Base-by-base conservation (phyloP, 257 asterid species). In the Lavandula angustifolia region DNA sequence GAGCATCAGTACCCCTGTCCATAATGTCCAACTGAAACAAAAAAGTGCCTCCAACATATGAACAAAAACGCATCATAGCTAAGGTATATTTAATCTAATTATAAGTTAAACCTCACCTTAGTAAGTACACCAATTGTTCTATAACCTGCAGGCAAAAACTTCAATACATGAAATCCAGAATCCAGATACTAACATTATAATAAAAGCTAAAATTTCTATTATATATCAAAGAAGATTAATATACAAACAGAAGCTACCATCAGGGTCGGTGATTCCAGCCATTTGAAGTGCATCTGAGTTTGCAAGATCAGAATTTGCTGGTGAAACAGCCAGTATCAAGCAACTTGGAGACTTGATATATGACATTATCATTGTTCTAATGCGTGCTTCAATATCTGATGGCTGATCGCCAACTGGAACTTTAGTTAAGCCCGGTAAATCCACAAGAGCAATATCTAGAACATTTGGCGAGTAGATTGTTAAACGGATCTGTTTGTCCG, bases 331-430 rank as follows among this genome's bases (percentile, higher is more conserved):
- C 73, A 94, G 79, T 73, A 94, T 90, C 60, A 94, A 66, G 73
- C 97, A 89, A 71, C 85, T 81, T 49, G 80, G 87, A 35, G 60
- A 80, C 68, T 80, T 87, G 50, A 94, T 94, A 55, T 78, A 82
- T 1, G 96, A 76, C 97, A 84, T 90, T 70, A 94, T 90, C 97
- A 94, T 90, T 54, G 87, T 94, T 72, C 99, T 84, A 64, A 94
- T 89, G 27, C 92, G 97, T 50, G 88, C 84, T 81, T 94, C 99
- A 67, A 94, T 94, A 75, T 94, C 97, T 68, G 95, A 71, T 62
- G 99, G 99, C 76, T 94, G 99, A 62, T 94, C 99, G 40, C 99
- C 99, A 60, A 94, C 95, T 41, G 99, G 96, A 55, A 85, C 96
- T 80, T 86, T 94, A 4, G 99, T 94, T 42, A 94, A 71, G 54